Base-by-base conservation (phyloP, 768 basidiomycete genomes). In the Tephrocybe sp. region DNA sequence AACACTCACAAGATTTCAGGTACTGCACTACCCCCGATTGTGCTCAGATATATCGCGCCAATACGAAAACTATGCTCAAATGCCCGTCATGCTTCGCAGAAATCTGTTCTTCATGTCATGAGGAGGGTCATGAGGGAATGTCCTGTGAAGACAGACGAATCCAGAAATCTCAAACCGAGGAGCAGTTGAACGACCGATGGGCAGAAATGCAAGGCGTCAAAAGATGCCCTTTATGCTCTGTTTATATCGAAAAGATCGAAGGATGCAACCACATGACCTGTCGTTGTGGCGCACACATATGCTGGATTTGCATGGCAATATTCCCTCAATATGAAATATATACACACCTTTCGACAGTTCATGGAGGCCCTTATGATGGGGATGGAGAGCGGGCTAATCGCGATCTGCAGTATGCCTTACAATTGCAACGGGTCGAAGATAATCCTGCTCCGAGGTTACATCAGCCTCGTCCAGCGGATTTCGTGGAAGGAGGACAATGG, bases 21-120 rank as follows among this genome's bases (percentile, higher is more conserved):
- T 82, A 83, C 54, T 90, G 89, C 66, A 82, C 80, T 1, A 88
- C 85, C 0, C 82, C 89, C 0, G 86, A 87, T 60, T 90, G 88
- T 61, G 72, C 69, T 5, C 83, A 86, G 56, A 76, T 88, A 3
- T 90, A 90, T 65, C 68, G 74, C 42, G 61, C 62, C 39, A 62
- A 64, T 23, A 48, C 55, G 13, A 48, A 59, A 31, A 51, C 62
- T 36, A 51, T 62, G 39, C 59, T 78, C 57, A 68, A 76, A 47
- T 82, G 81, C 51, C 79, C 79, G 6, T 77, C 79, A 9, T 84
- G 82, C 59, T 74, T 79, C 46, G 60, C 65, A 22, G 60, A 66
- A 5, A 70, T 82, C 19, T 83, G 82, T 49, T 62, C 77, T 0
- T 59, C 70, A 8, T 83, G 82, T 59, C 68, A 77, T 42, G 69